phyloP scores from a whole-genome alignment of 1,139 yeast genomes.

The Yamadazyma aaseri region DNA sequence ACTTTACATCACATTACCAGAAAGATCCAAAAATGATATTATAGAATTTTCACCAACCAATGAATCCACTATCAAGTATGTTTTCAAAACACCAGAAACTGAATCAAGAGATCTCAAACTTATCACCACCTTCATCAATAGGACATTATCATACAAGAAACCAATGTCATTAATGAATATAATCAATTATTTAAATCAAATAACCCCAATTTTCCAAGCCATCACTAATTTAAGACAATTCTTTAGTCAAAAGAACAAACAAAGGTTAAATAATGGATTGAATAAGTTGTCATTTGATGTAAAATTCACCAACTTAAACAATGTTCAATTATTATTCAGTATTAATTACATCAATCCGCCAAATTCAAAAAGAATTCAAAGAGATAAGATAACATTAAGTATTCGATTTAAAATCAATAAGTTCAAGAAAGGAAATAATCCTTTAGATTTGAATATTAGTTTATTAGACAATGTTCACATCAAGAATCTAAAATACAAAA shows the following conservation, averaged over 20 bases:
- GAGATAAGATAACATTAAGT: slow-evolving; percentile 34
- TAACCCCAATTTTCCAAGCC: slow-evolving; percentile 30
- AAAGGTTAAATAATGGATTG: slow-evolving; percentile 33
- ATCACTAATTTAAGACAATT: slow-evolving; percentile 19
- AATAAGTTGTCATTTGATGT: slow-evolving; percentile 33
- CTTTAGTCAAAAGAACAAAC: slow-evolving; percentile 10
- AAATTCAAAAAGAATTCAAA: slow-evolving; percentile 33
- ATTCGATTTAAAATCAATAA: slow-evolving; percentile 34
- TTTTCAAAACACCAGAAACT: slow-evolving; percentile 12
- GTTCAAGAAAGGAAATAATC: slow-evolving; percentile 22
- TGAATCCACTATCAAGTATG: neutral
- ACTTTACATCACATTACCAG: slow-evolving; percentile 17
- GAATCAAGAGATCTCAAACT: slow-evolving; percentile 16
- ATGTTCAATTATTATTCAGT: slow-evolving; percentile 33
- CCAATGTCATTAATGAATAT: slow-evolving; percentile 28
- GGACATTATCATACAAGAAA: slow-evolving; percentile 17
- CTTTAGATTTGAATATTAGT: slow-evolving; percentile 22
- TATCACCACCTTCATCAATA: slow-evolving; percentile 27
- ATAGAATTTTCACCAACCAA: neutral
- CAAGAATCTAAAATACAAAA: slow-evolving; percentile 40
- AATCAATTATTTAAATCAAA: slow-evolving; percentile 31
- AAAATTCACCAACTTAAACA: slow-evolving; percentile 31
- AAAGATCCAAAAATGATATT: neutral
- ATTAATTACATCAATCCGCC: slow-evolving; percentile 28
- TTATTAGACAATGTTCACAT: slow-evolving; percentile 40